Base-by-base conservation (phyloP, 257 asterid species). In the Fraxinus cuspidata region DNA sequence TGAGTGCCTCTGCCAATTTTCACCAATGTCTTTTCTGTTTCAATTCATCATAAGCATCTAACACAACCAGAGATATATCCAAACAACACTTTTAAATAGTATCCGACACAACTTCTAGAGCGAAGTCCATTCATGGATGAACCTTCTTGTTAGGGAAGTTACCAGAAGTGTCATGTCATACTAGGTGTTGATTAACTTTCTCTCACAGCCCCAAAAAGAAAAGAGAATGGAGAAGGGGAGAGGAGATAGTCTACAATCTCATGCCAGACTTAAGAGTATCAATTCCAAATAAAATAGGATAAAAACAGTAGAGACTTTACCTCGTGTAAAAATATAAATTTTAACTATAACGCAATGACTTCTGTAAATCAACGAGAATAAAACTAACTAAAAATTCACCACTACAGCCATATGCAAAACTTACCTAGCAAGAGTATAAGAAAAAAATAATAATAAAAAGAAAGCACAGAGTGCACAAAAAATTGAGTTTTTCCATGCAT, bases 31-130 rank as follows among this genome's bases (percentile, higher is more conserved):
- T 8, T 29, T 16, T 60, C 27, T 68, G 49, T 37, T 60, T 71
- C 44, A 72, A 35, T 69, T 72, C 32, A 72, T 47, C n/a, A 44
- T 44, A 70, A 70, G 73, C 72, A 65, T 15, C 66, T 72, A 53
- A 2, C 5, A 13, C 53, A 44, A 44, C 47, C 51, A 44, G 18
- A 12, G 51, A 12, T 44, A 44, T 13, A 44, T 44, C 51, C 51
- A 44, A 12, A 42, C 18, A 42, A 42, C 5, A 44, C 18, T 44
- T 44, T 44, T 44, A 12, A 19, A 18, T 42, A 42, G 51, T 44
- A 12, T 44, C 51, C 18, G 51, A 44, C 1, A 13, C 18, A 44
- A 44, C 18, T 44, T 44, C 51, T 44, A 44, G 51, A 44, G 18
- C 10, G 15, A 7, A 40, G 15, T 40, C 47, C 47, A 40, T 40